Conservation (phyloP, 1,284 basidiomycete genomes). For the Ganoderma leucocontextum region DNA sequence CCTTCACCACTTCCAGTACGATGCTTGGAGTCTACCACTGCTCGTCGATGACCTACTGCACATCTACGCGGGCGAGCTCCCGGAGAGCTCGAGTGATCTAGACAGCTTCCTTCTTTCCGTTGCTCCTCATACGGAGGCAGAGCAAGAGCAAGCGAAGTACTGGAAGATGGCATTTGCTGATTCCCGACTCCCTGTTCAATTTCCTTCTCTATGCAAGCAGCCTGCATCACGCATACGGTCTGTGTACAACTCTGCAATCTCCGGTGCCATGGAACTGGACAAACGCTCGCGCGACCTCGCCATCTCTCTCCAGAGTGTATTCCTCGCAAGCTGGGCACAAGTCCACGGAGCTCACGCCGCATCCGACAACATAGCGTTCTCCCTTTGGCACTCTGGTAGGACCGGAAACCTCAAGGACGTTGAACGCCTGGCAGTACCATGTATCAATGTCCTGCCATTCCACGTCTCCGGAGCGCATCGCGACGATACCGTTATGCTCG, state of each 20-base stretch:
- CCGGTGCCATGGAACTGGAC: conserved; percentile 36
- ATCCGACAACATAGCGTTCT: conserved; percentile 47
- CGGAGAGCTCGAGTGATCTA: conserved; percentile 43
- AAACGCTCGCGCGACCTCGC: conserved; percentile 42
- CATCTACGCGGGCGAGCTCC: conserved; percentile 44
- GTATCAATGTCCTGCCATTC: conserved; percentile 57
- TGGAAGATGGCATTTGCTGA: conserved; percentile 50
- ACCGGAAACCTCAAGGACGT: conserved; percentile 46
- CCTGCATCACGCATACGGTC: conserved; percentile 21
- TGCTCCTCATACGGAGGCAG: conserved; percentile 33
- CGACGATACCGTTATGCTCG: conserved; percentile 39
- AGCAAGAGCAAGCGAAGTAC: conserved; percentile 48
- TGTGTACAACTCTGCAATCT: conserved; percentile 37
- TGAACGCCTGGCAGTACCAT: conserved; percentile 52
- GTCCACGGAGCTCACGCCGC: conserved; percentile 48
- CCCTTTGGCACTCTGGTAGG: conserved; percentile 57
- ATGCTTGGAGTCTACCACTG: conserved; percentile 57
- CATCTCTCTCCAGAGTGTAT: conserved; percentile 50
- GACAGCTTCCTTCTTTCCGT: conserved; percentile 44
- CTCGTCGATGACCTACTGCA: conserved; percentile 50
- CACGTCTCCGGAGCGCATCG: conserved; percentile 38
- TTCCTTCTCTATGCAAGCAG: conserved; percentile 41
- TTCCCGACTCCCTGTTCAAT: conserved; percentile 36
- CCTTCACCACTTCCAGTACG: conserved; percentile 61
- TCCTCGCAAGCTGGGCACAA: conserved; percentile 56